Percentiles rank a stretch among this genome's conserved stretches.
Evolutionary conservation across 768 basidiomycete genomes (phyloP).

Genomic region (Coprinellus micaceus): DNA sequence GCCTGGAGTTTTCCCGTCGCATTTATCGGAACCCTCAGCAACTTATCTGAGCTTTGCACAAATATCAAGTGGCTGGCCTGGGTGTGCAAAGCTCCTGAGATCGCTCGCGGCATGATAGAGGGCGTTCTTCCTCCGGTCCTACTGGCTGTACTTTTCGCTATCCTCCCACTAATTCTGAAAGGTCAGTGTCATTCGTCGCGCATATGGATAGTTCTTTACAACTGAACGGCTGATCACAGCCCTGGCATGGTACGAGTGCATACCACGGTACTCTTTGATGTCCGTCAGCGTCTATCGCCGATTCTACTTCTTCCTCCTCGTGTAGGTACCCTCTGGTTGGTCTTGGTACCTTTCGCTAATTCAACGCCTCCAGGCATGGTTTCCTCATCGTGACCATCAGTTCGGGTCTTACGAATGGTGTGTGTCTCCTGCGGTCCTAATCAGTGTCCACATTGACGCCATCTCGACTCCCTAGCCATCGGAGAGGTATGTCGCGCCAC

Average conservation of each 20-base stretch:
- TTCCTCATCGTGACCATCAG: constrained; percentile 69
- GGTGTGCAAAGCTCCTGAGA: constrained; percentile 40
- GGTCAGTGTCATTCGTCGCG: constrained; percentile 32
- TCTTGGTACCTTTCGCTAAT: background rate
- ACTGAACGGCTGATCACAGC: constrained; percentile 23
- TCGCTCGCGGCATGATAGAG: constrained; percentile 51
- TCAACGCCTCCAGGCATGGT: constrained; percentile 46
- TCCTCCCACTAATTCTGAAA: constrained; percentile 56
- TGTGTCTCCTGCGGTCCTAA: too few species aligned
- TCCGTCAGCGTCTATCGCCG: constrained; percentile 68
- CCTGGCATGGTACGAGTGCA: constrained; percentile 67
- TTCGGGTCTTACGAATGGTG: constrained; percentile 50
- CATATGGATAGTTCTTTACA: constrained; percentile 5
- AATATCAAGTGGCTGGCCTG: constrained; percentile 57
- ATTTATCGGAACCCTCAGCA: constrained; percentile 64
- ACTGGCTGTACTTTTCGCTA: constrained; percentile 57
- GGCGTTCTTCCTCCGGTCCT: constrained; percentile 66
- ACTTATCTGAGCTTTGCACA: constrained; percentile 48
- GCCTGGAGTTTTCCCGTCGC: constrained; percentile 64
- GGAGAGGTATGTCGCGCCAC: background rate
- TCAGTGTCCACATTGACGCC: too few species aligned
- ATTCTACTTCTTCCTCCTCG: constrained; percentile 64
- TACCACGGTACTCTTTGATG: constrained; percentile 64
- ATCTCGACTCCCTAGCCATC: too few species aligned
- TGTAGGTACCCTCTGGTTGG: constrained; percentile 29